Percentiles rank a stretch among this genome's conserved stretches.
These are phyloP conservation scores for Aspergillus latus DNA, from an alignment of 2,329 filamentous ascomycete genomes.

Conservation along the genomic window DNA sequence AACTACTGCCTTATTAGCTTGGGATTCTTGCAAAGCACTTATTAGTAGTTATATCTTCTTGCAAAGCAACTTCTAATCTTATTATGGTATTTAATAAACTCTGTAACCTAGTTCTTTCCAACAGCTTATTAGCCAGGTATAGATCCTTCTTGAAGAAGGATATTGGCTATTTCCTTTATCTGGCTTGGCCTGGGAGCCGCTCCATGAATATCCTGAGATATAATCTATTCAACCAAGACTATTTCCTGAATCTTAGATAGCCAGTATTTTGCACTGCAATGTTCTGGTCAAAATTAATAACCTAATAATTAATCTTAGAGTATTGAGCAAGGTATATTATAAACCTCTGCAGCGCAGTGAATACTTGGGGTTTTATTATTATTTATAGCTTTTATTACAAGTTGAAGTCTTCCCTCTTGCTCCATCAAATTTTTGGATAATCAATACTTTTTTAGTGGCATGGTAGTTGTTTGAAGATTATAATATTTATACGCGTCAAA, in stretches of 20 bases:
- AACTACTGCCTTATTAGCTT: too few species aligned
- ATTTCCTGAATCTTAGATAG: conserved; percentile 6
- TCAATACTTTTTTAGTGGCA: conserved; percentile 4
- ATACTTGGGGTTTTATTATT: background rate
- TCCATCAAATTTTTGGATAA: background rate
- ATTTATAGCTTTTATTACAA: background rate
- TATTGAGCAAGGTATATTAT: background rate
- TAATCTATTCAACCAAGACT: conserved; percentile 7
- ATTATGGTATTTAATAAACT: background rate
- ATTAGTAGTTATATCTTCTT: background rate
- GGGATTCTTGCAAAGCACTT: too few species aligned
- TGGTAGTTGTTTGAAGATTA: conserved; percentile 5
- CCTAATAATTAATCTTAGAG: background rate
- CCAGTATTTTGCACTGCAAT: background rate
- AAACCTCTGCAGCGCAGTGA: background rate
- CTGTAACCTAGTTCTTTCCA: too few species aligned
- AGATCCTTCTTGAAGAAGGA: too few species aligned
- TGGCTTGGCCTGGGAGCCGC: too few species aligned
- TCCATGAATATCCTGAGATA: background rate
- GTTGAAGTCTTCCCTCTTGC: conserved; percentile 1
- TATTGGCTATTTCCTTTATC: too few species aligned
- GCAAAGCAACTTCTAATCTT: conserved; percentile 3
- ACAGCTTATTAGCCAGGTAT: too few species aligned
- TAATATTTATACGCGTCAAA: background rate
- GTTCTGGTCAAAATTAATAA: background rate